Evolutionary conservation across 768 basidiomycete genomes (phyloP).

Genomic region (Leccinum truebloodii): DNA sequence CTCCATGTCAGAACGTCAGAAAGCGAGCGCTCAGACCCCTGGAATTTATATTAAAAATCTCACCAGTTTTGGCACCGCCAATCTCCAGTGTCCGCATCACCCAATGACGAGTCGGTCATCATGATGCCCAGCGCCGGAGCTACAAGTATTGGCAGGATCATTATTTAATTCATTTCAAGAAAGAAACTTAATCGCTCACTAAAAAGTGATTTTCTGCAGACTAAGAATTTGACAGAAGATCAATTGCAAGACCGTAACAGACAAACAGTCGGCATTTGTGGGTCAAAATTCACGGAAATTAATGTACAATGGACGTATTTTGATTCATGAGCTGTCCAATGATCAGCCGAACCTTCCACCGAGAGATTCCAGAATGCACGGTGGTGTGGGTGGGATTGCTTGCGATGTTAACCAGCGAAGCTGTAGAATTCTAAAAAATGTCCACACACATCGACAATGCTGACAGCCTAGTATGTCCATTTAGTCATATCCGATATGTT

Average conservation of each 20-base stretch:
- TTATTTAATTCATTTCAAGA: background rate
- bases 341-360: background rate
- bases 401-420: background rate
- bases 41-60: background rate
- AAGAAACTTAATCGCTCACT: too few relatives aligned
- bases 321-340: background rate
- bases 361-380: background rate
- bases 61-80: background rate
- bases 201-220: too few relatives aligned
- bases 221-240: too few relatives aligned
- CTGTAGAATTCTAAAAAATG: background rate
- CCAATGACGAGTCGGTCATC: background rate
- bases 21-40: background rate
- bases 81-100: background rate
- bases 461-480: background rate
- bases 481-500: background rate
- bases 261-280: background rate
- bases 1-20: background rate
- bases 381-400: background rate
- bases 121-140: background rate
- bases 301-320: background rate
- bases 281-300: background rate
- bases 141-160: constrained; percentile 5
- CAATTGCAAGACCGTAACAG: background rate
- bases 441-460: background rate